phyloP scores from a whole-genome alignment of 2,329 filamentous ascomycete species.

The Nemania sp. region DNA sequence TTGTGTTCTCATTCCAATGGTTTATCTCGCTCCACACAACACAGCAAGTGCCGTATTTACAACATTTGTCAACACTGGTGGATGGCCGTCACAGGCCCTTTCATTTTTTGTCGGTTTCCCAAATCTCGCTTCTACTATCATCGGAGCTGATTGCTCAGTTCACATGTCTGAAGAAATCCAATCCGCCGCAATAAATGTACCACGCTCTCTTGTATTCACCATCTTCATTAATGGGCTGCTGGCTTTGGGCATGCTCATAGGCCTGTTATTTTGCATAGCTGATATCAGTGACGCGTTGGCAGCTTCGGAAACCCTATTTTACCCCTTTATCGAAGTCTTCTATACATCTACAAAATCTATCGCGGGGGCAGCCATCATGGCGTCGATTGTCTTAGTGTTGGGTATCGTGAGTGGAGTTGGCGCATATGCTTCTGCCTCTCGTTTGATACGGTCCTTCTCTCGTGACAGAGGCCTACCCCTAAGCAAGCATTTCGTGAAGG shows the following conservation, averaged over 20 bases:
- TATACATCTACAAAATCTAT: neutral
- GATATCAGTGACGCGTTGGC: neutral
- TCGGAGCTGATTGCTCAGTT: conserved; percentile 41
- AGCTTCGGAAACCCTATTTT: neutral
- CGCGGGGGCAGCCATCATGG: neutral
- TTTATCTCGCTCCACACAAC: conserved; percentile 9
- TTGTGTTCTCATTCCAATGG: conserved; percentile 2
- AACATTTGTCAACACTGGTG: conserved; percentile 57
- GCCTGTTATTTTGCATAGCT: conserved; percentile 39
- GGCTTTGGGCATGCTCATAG: conserved; percentile 41
- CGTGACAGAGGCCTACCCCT: conserved; percentile 42
- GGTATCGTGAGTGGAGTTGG: conserved; percentile 35
- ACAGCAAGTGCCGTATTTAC: conserved; percentile 16
- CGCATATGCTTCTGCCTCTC: conserved; percentile 39
- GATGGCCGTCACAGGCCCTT: conserved; percentile 57
- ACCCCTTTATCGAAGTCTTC: neutral
- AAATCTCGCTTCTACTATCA: too few relatives aligned
- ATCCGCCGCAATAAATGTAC: conserved; percentile 36
- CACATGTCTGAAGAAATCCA: conserved; percentile 46
- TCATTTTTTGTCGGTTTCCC: conserved; percentile 52
- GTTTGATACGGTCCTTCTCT: conserved; percentile 47
- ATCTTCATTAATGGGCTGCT: conserved; percentile 41
- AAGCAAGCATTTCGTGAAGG: neutral
- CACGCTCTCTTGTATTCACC: conserved; percentile 40
- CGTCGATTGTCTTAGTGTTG: conserved; percentile 26